Conservation (phyloP, 2,329 filamentous ascomycete genomes). For the Ilyonectria destructans region DNA sequence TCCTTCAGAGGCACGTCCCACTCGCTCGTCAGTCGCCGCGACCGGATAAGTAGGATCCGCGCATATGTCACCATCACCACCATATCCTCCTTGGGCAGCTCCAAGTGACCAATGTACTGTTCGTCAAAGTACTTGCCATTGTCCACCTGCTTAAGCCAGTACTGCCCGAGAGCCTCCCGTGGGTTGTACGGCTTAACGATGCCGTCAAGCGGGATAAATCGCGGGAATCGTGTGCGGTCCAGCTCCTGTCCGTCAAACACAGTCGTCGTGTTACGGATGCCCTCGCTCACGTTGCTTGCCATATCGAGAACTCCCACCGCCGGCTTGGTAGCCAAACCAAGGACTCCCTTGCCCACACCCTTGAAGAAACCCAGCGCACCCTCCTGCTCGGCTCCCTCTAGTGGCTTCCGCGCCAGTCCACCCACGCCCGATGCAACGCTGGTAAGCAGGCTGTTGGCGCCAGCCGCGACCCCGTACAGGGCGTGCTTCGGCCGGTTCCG, state of each 20-base stretch:
- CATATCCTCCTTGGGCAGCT: conserved; percentile 90
- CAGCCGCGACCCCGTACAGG: conserved; percentile 94
- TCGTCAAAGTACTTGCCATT: conserved; percentile 99
- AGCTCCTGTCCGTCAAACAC: conserved; percentile 97
- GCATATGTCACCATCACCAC: conserved; percentile 91
- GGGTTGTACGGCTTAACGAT: conserved; percentile 96
- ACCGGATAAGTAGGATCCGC: conserved; percentile 91
- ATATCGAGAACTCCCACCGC: conserved; percentile 97
- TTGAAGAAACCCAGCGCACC: conserved; percentile 96
- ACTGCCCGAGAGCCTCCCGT: conserved; percentile 95
- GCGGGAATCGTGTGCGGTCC: conserved; percentile 92
- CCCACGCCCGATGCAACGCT: conserved; percentile 95
- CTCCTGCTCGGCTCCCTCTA: conserved; percentile 97
- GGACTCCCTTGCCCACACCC: conserved; percentile 93
- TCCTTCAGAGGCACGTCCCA: conserved; percentile 98
- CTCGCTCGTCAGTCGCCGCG: conserved; percentile 87
- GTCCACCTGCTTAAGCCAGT: conserved; percentile 98
- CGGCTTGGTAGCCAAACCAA: conserved; percentile 96
- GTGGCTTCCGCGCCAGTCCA: conserved; percentile 91
- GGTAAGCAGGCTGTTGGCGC: conserved; percentile 94
- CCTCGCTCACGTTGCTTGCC: conserved; percentile 96
- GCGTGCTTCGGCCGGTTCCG: conserved; percentile 98
- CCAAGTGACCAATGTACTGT: conserved; percentile 95
- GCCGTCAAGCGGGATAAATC: conserved; percentile 93
- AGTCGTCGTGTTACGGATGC: conserved; percentile 98